Conservation (phyloP, 202 grass and related monocot genomes). For the Dendrocalamus latiflorus region DNA sequence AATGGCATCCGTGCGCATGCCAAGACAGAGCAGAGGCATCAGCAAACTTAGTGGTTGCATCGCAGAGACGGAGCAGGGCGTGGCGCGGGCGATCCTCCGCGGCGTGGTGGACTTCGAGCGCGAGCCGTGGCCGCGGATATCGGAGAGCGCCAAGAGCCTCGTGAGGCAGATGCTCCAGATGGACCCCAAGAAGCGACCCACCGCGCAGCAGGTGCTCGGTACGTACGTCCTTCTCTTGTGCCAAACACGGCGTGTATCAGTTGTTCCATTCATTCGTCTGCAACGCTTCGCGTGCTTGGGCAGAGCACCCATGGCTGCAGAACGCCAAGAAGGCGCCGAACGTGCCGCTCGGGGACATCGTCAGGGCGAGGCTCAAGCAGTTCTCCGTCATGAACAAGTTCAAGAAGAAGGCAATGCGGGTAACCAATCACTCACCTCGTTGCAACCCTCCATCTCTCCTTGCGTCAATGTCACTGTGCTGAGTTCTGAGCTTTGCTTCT, state of each 20-base stretch:
- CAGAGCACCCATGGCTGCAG: conserved; percentile 87
- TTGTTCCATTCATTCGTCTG: not conserved
- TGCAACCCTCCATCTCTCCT: not conserved
- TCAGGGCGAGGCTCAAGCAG: conserved; percentile 78
- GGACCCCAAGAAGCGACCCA: conserved; percentile 52
- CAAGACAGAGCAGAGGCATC: no score
- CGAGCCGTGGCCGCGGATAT: conserved; percentile 64
- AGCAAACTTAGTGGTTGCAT: no score
- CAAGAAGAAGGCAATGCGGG: conserved; percentile 97
- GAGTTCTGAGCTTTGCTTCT: not conserved
- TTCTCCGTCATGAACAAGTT: conserved; percentile 93
- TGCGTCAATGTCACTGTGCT: no score
- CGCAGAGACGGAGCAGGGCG: conserved; percentile 46
- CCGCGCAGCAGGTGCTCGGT: conserved; percentile 61
- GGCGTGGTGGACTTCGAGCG: conserved; percentile 50
- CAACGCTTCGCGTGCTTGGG: no score
- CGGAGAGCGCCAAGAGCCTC: conserved; percentile 55
- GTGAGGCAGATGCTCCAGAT: conserved; percentile 60
- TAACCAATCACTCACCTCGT: not conserved
- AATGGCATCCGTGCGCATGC: no score
- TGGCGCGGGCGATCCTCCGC: conserved; percentile 54
- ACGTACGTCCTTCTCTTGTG: not conserved
- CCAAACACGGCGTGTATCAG: not conserved
- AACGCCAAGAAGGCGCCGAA: conserved; percentile 59
- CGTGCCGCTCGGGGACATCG: conserved; percentile 81